Conservation (phyloP, 768 basidiomycete genomes). For the Phlebiopsis flavidoalba region DNA sequence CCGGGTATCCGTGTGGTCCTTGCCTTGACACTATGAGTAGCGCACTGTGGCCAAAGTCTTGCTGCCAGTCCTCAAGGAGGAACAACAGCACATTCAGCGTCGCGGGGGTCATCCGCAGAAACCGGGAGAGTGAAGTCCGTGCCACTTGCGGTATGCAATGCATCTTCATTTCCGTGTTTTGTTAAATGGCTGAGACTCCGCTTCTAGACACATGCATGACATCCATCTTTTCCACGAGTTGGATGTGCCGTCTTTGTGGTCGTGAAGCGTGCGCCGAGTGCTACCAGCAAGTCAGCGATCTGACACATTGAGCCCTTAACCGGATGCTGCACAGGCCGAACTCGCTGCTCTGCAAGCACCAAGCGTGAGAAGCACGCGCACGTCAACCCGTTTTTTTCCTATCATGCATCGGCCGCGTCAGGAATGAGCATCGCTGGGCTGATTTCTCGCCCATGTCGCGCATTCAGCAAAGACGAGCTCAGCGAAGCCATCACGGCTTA, state of each 20-base stretch:
- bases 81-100: slow-evolving; percentile 54
- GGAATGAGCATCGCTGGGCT: slow-evolving; percentile 61
- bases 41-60: slow-evolving; percentile 62
- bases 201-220: slow-evolving; percentile 85
- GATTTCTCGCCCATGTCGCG: slow-evolving; percentile 81
- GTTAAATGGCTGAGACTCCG: neutral
- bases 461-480: slow-evolving; percentile 62
- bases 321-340: slow-evolving; percentile 43
- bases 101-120: slow-evolving; percentile 62
- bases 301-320: slow-evolving; percentile 53
- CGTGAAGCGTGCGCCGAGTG: slow-evolving; percentile 88
- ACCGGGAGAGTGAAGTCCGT: slow-evolving; percentile 76
- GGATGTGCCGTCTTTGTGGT: slow-evolving; percentile 90
- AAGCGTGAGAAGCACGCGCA: slow-evolving; percentile 58
- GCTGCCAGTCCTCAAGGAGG: slow-evolving; percentile 59
- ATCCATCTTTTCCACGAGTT: slow-evolving; percentile 84
- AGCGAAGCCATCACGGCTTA: slow-evolving; percentile 52
- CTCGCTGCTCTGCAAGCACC: slow-evolving; percentile 42
- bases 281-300: slow-evolving; percentile 59
- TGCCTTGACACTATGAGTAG: slow-evolving; percentile 30
- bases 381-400: slow-evolving; percentile 73
- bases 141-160: slow-evolving; percentile 71
- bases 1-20: neutral
- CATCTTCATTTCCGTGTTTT: neutral
- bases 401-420: slow-evolving; percentile 60